Percentiles rank a stretch among this genome's conserved stretches.
Conservation (phyloP, 2,329 filamentous ascomycete species). For the Ophiostoma novo-ulmi region DNA sequence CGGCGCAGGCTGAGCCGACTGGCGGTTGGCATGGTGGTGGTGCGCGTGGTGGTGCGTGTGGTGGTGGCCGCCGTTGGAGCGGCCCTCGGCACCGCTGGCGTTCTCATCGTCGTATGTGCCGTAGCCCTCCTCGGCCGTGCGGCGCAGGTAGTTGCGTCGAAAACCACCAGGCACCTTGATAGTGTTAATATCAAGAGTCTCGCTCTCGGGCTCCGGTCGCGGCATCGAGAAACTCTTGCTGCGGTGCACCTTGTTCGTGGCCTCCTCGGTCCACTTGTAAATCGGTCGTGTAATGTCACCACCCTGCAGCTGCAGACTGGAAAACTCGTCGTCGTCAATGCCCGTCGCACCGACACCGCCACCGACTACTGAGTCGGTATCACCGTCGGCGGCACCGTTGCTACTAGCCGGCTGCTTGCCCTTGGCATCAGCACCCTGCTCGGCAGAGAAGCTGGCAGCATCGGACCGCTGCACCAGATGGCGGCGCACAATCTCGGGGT, state of each 20-base stretch:
- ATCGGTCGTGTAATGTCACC: constrained; percentile 93
- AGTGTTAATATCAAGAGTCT: constrained; percentile 76
- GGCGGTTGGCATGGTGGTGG: neutral
- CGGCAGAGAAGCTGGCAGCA: constrained; percentile 46
- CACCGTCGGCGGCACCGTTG: neutral
- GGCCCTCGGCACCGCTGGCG: constrained; percentile 35
- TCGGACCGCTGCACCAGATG: constrained; percentile 72
- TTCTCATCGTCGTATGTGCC: constrained; percentile 35
- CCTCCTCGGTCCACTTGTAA: constrained; percentile 93
- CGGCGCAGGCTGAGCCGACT: constrained; percentile 45
- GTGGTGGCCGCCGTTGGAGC: neutral
- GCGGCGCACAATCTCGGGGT: constrained; percentile 83
- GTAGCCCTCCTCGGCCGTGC: constrained; percentile 54
- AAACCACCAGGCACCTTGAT: constrained; percentile 95
- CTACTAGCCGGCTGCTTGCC: constrained; percentile 47
- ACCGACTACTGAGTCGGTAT: constrained; percentile 21
- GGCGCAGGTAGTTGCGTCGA: constrained; percentile 78
- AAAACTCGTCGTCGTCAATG: constrained; percentile 73
- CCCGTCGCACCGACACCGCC: constrained; percentile 29
- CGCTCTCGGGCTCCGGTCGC: constrained; percentile 71
- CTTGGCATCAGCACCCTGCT: constrained; percentile 44
- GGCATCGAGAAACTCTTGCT: constrained; percentile 84
- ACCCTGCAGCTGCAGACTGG: constrained; percentile 84
- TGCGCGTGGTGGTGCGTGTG: neutral
- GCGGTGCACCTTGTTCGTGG: constrained; percentile 64